Conservation (phyloP, 768 basidiomycete species). For the Panellus pusillus region DNA sequence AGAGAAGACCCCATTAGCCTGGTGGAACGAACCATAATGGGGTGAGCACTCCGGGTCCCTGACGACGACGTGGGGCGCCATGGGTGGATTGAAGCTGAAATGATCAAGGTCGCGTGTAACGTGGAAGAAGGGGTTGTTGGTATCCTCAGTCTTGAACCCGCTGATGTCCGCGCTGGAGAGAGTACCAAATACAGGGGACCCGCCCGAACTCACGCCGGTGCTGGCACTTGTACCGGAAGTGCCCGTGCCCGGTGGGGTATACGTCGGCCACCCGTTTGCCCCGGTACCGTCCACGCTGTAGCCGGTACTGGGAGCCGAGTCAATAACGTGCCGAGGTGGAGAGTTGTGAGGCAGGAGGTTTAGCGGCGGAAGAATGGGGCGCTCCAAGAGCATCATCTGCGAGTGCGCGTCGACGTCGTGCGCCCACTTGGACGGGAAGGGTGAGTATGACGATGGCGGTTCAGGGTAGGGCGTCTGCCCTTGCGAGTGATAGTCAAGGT, state of each 20-base stretch:
- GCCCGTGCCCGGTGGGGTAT: constrained; percentile 62
- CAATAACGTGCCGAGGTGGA: constrained; percentile 35
- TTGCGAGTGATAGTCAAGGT: constrained; percentile 17
- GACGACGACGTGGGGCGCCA: constrained; percentile 26
- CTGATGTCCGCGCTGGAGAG: constrained; percentile 26
- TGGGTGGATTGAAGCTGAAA: constrained; percentile 48
- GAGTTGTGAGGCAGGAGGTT: constrained; percentile 32
- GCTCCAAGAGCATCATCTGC: constrained; percentile 30
- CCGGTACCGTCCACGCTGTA: constrained; percentile 50
- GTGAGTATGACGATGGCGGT: constrained; percentile 10
- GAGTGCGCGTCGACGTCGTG: constrained; percentile 16
- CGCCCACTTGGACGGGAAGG: constrained; percentile 20
- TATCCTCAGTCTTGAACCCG: constrained; percentile 36
- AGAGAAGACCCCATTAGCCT: constrained; percentile 23
- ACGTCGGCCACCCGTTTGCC: constrained; percentile 54
- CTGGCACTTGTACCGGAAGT: constrained; percentile 49
- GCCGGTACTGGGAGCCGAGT: constrained; percentile 55
- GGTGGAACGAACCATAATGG: constrained; percentile 28
- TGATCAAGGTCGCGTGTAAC: constrained; percentile 47
- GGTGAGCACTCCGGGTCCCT: constrained; percentile 31
- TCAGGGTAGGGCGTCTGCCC: constrained; percentile 26
- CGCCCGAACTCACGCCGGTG: constrained; percentile 39
- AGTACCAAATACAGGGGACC: constrained; percentile 42
- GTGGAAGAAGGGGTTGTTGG: constrained; percentile 41
- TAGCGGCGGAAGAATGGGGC: constrained; percentile 50